phyloP scores from a whole-genome alignment of 768 basidiomycete genomes.

The Rhodotorula taiwanensis region DNA sequence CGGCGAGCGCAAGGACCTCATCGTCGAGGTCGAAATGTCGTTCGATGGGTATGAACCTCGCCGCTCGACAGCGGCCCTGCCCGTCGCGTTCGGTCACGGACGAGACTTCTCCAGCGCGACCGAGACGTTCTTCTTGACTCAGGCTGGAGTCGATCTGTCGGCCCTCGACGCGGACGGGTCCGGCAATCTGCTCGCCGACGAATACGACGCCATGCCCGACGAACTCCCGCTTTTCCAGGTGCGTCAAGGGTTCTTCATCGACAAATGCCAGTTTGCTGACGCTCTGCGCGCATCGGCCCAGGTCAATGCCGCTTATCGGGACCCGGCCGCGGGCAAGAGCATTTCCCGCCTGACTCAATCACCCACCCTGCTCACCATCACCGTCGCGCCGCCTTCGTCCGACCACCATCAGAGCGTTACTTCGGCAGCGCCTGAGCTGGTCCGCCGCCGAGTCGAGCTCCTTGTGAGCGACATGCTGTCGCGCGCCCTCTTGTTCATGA shows the following conservation, averaged over 20 bases:
- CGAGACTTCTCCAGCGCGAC: constrained; percentile 60
- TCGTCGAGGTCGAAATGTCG: constrained; percentile 85
- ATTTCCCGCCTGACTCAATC: constrained; percentile 75
- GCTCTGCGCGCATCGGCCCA: background rate
- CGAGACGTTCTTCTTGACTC: constrained; percentile 64
- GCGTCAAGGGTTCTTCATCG: background rate
- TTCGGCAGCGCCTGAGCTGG: constrained; percentile 74
- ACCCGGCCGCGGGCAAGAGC: constrained; percentile 74
- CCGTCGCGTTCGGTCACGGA: constrained; percentile 13
- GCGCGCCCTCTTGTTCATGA: constrained; percentile 81
- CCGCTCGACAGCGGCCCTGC: background rate
- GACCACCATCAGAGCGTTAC: background rate
- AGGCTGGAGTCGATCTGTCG: constrained; percentile 36
- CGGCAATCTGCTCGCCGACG: constrained; percentile 40
- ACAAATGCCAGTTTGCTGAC: background rate
- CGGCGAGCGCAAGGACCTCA: constrained; percentile 96
- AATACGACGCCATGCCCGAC: constrained; percentile 77
- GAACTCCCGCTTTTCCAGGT: constrained; percentile 91
- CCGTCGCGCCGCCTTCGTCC: constrained; percentile 59
- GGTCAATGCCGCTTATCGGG: constrained; percentile 86
- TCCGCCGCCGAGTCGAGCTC: constrained; percentile 90
- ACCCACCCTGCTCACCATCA: constrained; percentile 90
- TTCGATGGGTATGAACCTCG: constrained; percentile 7
- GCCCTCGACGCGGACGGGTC: constrained; percentile 34
- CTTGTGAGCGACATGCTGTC: constrained; percentile 97